These are phyloP conservation scores for Sordariomycetes sp. DNA, from an alignment of 2,329 filamentous ascomycete genomes.

Conservation along the genomic window DNA sequence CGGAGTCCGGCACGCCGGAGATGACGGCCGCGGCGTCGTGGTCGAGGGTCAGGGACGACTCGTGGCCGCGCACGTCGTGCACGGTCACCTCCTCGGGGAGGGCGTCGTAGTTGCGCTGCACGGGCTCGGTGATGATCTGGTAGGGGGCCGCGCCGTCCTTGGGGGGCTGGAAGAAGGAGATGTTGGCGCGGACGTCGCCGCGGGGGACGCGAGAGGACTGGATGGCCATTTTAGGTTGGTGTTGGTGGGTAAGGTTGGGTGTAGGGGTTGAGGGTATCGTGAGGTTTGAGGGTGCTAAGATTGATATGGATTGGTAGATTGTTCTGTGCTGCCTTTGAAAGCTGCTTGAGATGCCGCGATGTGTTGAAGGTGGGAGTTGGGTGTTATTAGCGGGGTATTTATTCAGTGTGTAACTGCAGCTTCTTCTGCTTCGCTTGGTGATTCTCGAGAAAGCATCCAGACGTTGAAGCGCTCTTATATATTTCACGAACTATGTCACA, in stretches of 20 bases:
- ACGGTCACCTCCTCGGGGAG: constrained; percentile 43
- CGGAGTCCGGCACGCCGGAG: constrained; percentile 42
- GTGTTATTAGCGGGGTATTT: no score
- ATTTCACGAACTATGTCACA: not conserved
- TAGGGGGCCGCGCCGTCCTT: constrained; percentile 48
- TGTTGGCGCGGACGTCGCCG: constrained; percentile 49
- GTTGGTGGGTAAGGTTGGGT: not conserved
- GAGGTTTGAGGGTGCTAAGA: not conserved
- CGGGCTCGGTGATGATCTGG: constrained; percentile 56
- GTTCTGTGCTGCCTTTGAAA: not conserved
- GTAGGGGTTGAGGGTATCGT: not conserved
- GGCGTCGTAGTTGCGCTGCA: constrained; percentile 52
- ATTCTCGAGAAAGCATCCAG: not conserved
- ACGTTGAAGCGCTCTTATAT: not conserved
- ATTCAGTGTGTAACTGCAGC: not conserved
- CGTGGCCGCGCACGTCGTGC: constrained; percentile 62
- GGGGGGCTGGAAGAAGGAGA: constrained; percentile 57
- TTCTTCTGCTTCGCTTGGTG: not conserved
- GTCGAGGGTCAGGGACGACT: constrained; percentile 57
- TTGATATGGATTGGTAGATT: not conserved
- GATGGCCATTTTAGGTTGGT: constrained; percentile 24
- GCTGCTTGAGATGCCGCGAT: not conserved
- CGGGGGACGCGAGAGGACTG: constrained; percentile 29
- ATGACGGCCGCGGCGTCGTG: constrained; percentile 65
- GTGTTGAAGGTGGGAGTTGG: no score